Evolutionary conservation across 2,329 filamentous ascomycete species (phyloP), one percentile per base, ranked within the genome.

Genomic region (Fusarium humuli): DNA sequence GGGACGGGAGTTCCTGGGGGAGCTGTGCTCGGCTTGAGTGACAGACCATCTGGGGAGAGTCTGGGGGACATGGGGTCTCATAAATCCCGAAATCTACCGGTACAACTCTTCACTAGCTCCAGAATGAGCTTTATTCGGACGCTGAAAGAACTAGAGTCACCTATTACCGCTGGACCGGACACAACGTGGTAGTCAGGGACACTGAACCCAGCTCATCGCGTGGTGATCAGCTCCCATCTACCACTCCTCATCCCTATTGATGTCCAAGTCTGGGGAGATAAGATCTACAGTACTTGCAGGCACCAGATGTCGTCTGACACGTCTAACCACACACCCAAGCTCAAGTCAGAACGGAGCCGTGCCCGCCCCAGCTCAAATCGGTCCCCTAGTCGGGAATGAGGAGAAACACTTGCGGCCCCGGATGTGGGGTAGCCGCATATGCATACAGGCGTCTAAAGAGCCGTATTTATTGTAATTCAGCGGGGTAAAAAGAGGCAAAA

Each of bases 361-460:
- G 34, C 49, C 59, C 50, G 64, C 59, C 63, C 55, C 64, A 54
- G 49, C 25, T 32, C 54, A 34, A 37, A 41, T 52, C 34, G 50
- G 62, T 67, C 57, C 59, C 67, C 29, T 70, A 65, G 47, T 58
- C 64, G 64, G 68, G 59, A 48, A 59, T 61, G 66, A 67, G 69
- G 69, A 70, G 62, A 58, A 57, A 57, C 52, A 69, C 50, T 29
- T 66, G 69, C 68, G 68, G 63, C 45, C 69, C 68, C 68, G 68
- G 65, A 62, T 66, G 65, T 71, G 69, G 69, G 69, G 69, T 71
- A 71, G 66, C 46, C 58, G 23, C 22, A 49, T 61, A 48, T 53
- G 50, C 58, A 61, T 42, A 50, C 32, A 66, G 23, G 13, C 13
- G 25, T 47, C 34, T 52, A 23, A 52, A 40, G 18, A 52, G 32